Conservation (phyloP, 805 yeast species). For the Yamadazyma endophytica region DNA sequence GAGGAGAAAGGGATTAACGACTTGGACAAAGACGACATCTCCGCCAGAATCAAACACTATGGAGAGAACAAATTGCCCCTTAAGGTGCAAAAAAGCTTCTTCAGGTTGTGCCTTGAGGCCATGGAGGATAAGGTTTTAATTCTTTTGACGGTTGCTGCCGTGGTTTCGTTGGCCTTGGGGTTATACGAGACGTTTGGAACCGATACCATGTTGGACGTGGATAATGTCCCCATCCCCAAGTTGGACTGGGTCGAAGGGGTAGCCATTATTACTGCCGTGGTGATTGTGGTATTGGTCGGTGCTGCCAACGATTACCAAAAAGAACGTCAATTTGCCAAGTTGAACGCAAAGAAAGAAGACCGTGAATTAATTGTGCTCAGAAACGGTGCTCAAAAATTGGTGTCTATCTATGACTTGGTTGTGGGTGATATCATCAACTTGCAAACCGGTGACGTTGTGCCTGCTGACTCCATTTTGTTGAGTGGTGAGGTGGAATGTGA, state of each 20-base stretch:
- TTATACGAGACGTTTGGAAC: conserved; percentile 89
- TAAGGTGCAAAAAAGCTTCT: conserved; percentile 63
- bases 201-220: conserved; percentile 69
- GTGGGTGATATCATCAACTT: conserved; percentile 83
- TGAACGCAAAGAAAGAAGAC: conserved; percentile 85
- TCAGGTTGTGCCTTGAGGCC: conserved; percentile 71
- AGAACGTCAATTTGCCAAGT: conserved; percentile 84
- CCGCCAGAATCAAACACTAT: conserved; percentile 43
- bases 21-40: conserved; percentile 24
- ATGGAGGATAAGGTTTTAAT: conserved; percentile 88
- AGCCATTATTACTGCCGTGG: conserved; percentile 88
- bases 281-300: conserved; percentile 88
- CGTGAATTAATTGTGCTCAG: conserved; percentile 75
- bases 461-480: conserved; percentile 79
- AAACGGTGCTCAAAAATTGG: conserved; percentile 59
- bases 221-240: conserved; percentile 71
- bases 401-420: conserved; percentile 68
- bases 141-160: conserved; percentile 78
- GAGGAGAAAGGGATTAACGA: conserved; percentile 38
- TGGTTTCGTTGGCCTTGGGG: conserved; percentile 85
- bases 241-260: conserved; percentile 99
- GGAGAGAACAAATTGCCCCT: conserved; percentile 75
- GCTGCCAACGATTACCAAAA: conserved; percentile 96
- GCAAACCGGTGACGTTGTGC: conserved; percentile 92
- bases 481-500: conserved; percentile 81